Evolutionary conservation across 805 yeast species (phyloP).

Genomic region (Torulaspora microellipsoides): DNA sequence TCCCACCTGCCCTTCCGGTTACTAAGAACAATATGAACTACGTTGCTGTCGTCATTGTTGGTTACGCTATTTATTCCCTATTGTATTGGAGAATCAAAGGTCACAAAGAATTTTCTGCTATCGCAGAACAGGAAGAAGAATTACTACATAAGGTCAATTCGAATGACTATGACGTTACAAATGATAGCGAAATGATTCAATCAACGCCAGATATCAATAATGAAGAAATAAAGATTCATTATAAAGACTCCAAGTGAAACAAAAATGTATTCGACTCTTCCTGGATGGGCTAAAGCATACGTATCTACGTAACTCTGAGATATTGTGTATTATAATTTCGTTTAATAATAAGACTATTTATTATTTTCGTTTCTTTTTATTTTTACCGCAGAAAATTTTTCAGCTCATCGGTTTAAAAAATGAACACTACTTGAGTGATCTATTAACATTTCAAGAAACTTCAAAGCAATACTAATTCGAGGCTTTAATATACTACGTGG

Average conservation of each 20-base stretch:
- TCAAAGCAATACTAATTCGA: neutral
- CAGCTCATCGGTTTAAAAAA: slow-evolving; percentile 12
- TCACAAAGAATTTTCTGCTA: slow-evolving; percentile 31
- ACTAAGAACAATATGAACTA: slow-evolving; percentile 62
- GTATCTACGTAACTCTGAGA: too few relatives aligned
- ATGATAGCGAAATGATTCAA: slow-evolving; percentile 2
- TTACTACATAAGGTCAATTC: slow-evolving; percentile 5
- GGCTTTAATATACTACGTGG: neutral
- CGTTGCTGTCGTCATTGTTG: slow-evolving; percentile 51
- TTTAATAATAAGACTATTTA: neutral
- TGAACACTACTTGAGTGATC: neutral
- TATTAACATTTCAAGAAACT: too few relatives aligned
- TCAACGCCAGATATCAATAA: neutral
- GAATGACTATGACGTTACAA: slow-evolving; percentile 5
- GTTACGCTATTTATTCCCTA: slow-evolving; percentile 42
- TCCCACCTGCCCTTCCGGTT: slow-evolving; percentile 63
- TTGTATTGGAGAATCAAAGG: slow-evolving; percentile 50
- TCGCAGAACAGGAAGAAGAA: slow-evolving; percentile 26
- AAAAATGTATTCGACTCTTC: neutral
- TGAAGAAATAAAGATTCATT: slow-evolving; percentile 1
- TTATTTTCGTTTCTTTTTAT: slow-evolving; percentile 4
- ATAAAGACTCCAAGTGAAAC: slow-evolving; percentile 1
- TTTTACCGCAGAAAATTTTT: slow-evolving; percentile 13
- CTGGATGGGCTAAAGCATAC: too few relatives aligned
- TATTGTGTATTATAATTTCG: neutral